Evolutionary conservation across 2,329 filamentous ascomycete species (phyloP), one percentile per base, ranked within the genome.

Genomic region (Fusarium citri): DNA sequence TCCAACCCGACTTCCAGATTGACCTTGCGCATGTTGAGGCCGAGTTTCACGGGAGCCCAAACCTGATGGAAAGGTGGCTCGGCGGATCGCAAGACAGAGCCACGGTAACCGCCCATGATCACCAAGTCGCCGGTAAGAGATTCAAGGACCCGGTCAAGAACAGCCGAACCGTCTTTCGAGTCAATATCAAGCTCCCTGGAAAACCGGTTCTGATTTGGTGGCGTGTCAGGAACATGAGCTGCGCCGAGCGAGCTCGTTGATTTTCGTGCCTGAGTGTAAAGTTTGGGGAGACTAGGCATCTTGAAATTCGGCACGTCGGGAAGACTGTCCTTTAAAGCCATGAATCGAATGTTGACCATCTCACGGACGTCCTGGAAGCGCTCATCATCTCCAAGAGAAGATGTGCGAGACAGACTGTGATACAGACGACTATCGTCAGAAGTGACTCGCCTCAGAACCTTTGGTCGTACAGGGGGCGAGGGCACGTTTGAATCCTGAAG

Each of bases 1-100:
- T 92, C 87, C 7, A 98, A 81, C 0, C 94, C 94, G 12, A 98
- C 91, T 77, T 97, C 94, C 6, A 98, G 84, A 77, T 98, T 93
- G 4, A 95, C 94, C 77, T 96, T 97, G 58, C 94, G 91, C 66
- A 98, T 88, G 73, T 97, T 97, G 53, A 98, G 82, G 2, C 95
- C 94, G 28, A 97, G 91, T 79, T 98, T 98, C 76, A 98, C 91
- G 0, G 94, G 94, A 3, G 97, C 93, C 95, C 95, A 98, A 0
- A 97, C 82, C 77, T 97, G 94, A n/a, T 94, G 89, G 75, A 95
- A 89, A 6, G 92, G 92, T 11, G 92, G 87, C 66, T 94, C 90
- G 14, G 93, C 91, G 14, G 94, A 97, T 30, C 94, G 89, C 30
- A 98, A 80, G n/a, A 98, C 86, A 0, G 94, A 97, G 6, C 95